Evolutionary conservation across 1,284 basidiomycete species (phyloP), one percentile per base, ranked within the genome.

Genomic region (Coriolopsis trogii): DNA sequence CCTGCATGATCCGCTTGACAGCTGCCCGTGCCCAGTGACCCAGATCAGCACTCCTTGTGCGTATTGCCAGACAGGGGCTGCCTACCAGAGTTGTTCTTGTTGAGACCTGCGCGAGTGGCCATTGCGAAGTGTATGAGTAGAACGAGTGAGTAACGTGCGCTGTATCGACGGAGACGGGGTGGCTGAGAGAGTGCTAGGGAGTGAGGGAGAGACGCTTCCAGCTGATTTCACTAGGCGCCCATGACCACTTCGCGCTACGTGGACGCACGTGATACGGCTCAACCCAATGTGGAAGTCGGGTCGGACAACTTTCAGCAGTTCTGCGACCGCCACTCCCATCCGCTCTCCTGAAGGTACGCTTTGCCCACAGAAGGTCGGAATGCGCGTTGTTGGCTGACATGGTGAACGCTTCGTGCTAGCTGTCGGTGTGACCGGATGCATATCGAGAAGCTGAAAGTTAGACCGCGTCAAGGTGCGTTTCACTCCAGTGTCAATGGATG

Each of bases 1-100:
- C 95, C 68, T 94, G 93, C 84, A 98, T 91, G 61, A 98, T 97
- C 40, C 96, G 87, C 76, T 97, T 97, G 53, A 97, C 90, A 47
- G 93, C 93, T 61, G 21, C 38, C n/a, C n/a, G n/a, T n/a, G 33
- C 33, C 8, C 33, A 16, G n/a, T n/a, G n/a, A 28, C 26, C 29
- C n/a, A 29, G 18, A 34, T 59, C 23, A 61, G 44, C 42, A 25
- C 23, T 36, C 15, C 36, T 20, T 3, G 20, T n/a, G n/a, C n/a
- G n/a, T n/a, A n/a, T n/a, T n/a, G 16, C 1, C 23, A 16, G 7
- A 16, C 12, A 10, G 9, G 18, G 20, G 15, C 3, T n/a, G 66
- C 78, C 41, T 30, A 89, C 89, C 89, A 40, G 89, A 84, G 67
- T 91, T 92, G 73, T 92, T 92, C 83, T 87, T 91, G 77, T 92